A percentile compares a stretch with the other conserved stretches of the same genome.
phyloP scores from a whole-genome alignment of 768 basidiomycete genomes.

The Lactifluus subvellereus region DNA sequence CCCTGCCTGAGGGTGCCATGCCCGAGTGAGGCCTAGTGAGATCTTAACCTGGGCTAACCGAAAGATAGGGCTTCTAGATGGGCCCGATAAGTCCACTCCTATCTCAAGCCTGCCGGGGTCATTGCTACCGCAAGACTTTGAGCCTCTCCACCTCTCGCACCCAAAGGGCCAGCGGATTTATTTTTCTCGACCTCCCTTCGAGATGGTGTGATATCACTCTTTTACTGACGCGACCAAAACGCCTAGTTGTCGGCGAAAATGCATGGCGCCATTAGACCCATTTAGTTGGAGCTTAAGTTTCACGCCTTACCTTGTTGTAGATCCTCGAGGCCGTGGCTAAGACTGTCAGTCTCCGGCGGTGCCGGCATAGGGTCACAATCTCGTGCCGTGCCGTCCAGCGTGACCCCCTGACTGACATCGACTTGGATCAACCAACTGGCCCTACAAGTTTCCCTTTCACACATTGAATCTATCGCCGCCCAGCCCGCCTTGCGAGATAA shows the following conservation, averaged over 20 bases:
- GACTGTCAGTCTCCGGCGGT: neutral
- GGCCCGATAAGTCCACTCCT: slow-evolving; percentile 18
- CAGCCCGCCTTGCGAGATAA: neutral
- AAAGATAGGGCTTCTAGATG: slow-evolving; percentile 19
- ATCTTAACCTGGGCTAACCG: neutral
- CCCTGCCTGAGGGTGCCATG: neutral
- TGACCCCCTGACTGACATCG: slow-evolving; percentile 10
- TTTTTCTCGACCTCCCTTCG: neutral
- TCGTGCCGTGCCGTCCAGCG: neutral
- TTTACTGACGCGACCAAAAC: neutral
- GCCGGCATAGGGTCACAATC: neutral
- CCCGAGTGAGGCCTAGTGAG: neutral
- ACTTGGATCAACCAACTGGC: slow-evolving; percentile 1
- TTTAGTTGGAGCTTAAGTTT: neutral
- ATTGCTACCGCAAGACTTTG: neutral
- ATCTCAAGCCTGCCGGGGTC: slow-evolving; percentile 1
- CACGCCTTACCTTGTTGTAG: neutral
- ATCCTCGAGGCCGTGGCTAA: neutral
- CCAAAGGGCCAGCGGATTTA: neutral
- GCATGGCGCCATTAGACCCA: neutral
- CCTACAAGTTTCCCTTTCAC: neutral
- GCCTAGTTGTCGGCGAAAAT: neutral
- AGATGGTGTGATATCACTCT: neutral
- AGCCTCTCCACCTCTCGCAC: neutral
- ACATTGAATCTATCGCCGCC: neutral